Evolutionary conservation across 768 basidiomycete species (phyloP), one percentile per base, ranked within the genome.

Genomic region (Termitomyces sp.): DNA sequence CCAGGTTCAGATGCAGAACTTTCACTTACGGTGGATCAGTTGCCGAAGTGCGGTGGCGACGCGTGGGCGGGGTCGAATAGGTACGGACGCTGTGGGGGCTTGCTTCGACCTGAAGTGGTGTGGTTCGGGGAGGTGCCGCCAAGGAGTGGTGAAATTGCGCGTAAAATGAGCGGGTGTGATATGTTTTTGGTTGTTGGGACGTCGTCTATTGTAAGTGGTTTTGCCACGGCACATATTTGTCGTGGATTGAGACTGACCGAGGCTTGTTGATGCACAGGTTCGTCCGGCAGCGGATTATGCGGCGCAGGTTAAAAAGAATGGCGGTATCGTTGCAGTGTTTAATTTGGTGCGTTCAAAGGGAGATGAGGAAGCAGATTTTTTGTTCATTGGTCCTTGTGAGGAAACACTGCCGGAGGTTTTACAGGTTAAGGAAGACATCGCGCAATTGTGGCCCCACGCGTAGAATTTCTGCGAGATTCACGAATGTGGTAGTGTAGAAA

Each of bases 321-420:
- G 73, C 0, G 77, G 75, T 0, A 72, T 60, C 43, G 66, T 73
- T 7, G 71, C 71, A 0, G 63, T 75, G 10, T 80, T 79, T 63
- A 78, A 77, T 56, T 25, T 75, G 2, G 68, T 71, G 20, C 60
- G 61, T 31, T 65, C 64, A 10, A 61, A 56, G 4, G 70, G 73
- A 12, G 76, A 77, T 47, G 64, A 70, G 13, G 62, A 74, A 0
- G 74, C 77, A 0, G 78, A 81, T 60, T 82, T 74, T 54, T 53
- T 80, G 25, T 78, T 82, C 61, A 56, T 79, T 5, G 78, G 80
- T 0, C 72, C 74, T 15, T 80, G 79, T 59, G 79, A 80, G 47
- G 64, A 65, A 22, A 75, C 70, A 1, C 63, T 83, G 20, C 73
- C 76, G 3, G 59, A 68, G 27, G 73, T 68, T n/a, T 60, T 79